These are phyloP conservation scores for Hyaloscypha finlandica DNA, from an alignment of 495 filamentous ascomycete species.

Conservation along the genomic window DNA sequence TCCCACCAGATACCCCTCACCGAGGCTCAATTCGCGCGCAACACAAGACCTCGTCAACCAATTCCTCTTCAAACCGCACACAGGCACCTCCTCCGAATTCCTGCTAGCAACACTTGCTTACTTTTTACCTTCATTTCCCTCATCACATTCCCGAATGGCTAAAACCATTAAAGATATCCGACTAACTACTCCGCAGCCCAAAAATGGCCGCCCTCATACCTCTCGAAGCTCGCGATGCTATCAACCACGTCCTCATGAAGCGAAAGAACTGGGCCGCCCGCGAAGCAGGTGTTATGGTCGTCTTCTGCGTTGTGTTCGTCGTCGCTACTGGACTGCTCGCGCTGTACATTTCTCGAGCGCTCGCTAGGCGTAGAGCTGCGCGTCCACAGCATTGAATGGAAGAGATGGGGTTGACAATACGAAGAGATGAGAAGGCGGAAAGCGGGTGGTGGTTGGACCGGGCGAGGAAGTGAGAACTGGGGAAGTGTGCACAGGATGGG, in stretches of 20 bases:
- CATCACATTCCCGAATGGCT: background rate
- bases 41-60: background rate
- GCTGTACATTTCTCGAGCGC: constrained; percentile 45
- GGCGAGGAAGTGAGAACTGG: background rate
- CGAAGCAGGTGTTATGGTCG: constrained; percentile 58
- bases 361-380: constrained; percentile 15
- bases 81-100: too few relatives aligned
- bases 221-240: constrained; percentile 15
- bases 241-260: constrained; percentile 44
- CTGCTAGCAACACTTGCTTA: too few relatives aligned
- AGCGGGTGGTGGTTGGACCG: background rate
- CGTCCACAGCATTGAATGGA: background rate
- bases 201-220: constrained; percentile 28
- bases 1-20: background rate
- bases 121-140: too few relatives aligned
- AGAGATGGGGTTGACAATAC: background rate
- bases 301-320: constrained; percentile 59
- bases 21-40: background rate
- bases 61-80: background rate
- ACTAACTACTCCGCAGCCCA: constrained; percentile 1
- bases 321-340: constrained; percentile 49
- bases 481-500: background rate
- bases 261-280: constrained; percentile 52
- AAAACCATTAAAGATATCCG: background rate
- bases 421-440: background rate